Percentiles rank a stretch among this genome's conserved stretches.
phyloP scores from a whole-genome alignment of 2,329 filamentous ascomycete species.

The Aspergillus fumigatiaffinis region DNA sequence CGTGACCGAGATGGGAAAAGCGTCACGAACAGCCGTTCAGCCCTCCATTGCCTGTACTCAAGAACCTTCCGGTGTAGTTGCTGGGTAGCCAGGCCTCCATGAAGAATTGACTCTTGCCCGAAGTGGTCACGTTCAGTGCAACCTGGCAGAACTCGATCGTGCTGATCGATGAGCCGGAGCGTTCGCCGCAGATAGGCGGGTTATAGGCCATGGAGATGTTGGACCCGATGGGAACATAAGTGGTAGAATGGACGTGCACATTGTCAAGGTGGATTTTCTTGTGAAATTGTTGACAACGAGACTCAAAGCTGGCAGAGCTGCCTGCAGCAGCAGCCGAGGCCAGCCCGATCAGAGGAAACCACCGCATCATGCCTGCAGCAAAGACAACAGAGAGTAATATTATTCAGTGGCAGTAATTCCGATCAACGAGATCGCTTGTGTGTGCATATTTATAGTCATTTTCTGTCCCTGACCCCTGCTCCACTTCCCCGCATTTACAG shows the following conservation, averaged over 20 bases:
- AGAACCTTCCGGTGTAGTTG: constrained; percentile 44
- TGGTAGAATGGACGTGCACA: neutral
- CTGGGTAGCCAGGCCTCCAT: constrained; percentile 49
- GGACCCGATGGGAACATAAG: constrained; percentile 33
- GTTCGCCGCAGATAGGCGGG: constrained; percentile 32
- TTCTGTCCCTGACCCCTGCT: neutral
- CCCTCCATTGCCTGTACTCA: constrained; percentile 51
- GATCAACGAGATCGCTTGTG: neutral
- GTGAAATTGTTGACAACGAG: neutral
- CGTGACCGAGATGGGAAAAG: neutral
- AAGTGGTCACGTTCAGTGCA: constrained; percentile 40
- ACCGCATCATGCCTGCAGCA: neutral
- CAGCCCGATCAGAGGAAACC: neutral
- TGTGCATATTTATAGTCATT: neutral
- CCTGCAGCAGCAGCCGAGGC: neutral
- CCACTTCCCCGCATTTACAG: neutral
- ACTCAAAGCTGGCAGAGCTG: neutral
- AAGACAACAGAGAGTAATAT: neutral
- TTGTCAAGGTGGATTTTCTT: neutral
- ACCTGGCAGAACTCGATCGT: constrained; percentile 40
- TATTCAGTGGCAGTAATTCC: neutral
- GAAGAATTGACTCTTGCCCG: constrained; percentile 43
- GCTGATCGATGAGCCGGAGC: constrained; percentile 28
- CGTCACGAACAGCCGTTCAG: constrained; percentile 30
- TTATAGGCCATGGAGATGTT: constrained; percentile 39